phyloP scores from a whole-genome alignment of 2,329 filamentous ascomycete species.

The Drechslerella stenobrocha region DNA sequence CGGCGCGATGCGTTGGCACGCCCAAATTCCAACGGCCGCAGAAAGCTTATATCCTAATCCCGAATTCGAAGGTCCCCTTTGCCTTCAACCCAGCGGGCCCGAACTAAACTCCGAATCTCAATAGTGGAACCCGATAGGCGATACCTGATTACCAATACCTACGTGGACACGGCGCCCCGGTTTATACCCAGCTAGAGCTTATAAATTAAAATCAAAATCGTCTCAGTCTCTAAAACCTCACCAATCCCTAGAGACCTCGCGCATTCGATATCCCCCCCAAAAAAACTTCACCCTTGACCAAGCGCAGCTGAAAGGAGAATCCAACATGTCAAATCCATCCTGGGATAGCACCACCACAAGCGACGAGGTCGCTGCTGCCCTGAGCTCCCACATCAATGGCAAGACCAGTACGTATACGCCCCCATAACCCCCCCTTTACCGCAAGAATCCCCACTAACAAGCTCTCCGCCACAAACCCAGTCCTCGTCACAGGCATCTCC shows the following conservation, averaged over 20 bases:
- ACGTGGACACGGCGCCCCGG: too few relatives aligned
- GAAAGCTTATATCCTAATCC: constrained; percentile 6
- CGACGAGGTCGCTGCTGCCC: constrained; percentile 37
- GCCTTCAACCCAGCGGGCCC: not conserved
- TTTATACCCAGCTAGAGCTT: too few relatives aligned
- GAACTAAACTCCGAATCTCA: constrained; percentile 1
- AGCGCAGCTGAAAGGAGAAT: not conserved
- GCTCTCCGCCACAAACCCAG: constrained; percentile 1
- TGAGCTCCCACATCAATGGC: constrained; percentile 32
- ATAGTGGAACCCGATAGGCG: not conserved
- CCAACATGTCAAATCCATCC: constrained; percentile 39
- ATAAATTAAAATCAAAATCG: too few relatives aligned
- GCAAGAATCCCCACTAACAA: not conserved
- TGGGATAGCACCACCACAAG: constrained; percentile 35
- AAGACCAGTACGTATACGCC: constrained; percentile 28
- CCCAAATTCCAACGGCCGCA: not conserved
- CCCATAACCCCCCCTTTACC: not conserved
- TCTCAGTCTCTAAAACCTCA: too few relatives aligned
- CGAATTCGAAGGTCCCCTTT: not conserved
- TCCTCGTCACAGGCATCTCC: constrained; percentile 59
- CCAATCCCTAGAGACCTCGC: too few relatives aligned
- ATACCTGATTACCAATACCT: not conserved
- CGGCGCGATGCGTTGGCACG: not conserved
- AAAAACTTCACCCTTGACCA: too few relatives aligned
- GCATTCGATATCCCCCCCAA: too few relatives aligned